Conservation (phyloP, 345 rosid species). For the Rubroshorea leprosula region DNA sequence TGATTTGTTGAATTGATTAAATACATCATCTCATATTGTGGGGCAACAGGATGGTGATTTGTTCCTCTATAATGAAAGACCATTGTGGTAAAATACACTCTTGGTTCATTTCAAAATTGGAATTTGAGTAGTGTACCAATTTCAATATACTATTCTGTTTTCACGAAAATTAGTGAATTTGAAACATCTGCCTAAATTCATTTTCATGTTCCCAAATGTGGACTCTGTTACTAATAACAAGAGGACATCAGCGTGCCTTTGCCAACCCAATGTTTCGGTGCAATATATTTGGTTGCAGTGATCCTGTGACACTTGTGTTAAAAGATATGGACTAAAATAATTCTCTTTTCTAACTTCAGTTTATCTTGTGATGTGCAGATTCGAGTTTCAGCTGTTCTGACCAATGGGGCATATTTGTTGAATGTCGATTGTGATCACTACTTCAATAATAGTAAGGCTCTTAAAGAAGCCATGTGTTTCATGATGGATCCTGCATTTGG, state of each 20-base stretch:
- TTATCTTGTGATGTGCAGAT: slow-evolving; percentile 48
- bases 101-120: neutral
- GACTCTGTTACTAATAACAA: neutral
- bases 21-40: neutral
- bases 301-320: neutral
- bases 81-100: neutral
- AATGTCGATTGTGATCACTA: slow-evolving; percentile 99
- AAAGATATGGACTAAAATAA: neutral
- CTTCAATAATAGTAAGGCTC: slow-evolving; percentile 98
- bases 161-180: neutral
- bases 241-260: neutral
- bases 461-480: slow-evolving; percentile 99
- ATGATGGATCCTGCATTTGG: slow-evolving; percentile 91
- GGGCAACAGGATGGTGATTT: neutral
- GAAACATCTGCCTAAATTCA: neutral
- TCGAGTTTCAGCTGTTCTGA: slow-evolving; percentile 97
- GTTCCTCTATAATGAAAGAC: neutral
- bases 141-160: neutral
- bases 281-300: neutral
- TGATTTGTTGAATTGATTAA: neutral
- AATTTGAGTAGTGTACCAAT: neutral
- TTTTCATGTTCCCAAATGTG: too few species aligned
- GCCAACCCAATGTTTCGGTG: neutral
- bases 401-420: slow-evolving; percentile 97
- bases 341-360: slow-evolving; percentile 18